Conservation (phyloP, 148 eudicot genomes). For the Limonium bicolor region DNA sequence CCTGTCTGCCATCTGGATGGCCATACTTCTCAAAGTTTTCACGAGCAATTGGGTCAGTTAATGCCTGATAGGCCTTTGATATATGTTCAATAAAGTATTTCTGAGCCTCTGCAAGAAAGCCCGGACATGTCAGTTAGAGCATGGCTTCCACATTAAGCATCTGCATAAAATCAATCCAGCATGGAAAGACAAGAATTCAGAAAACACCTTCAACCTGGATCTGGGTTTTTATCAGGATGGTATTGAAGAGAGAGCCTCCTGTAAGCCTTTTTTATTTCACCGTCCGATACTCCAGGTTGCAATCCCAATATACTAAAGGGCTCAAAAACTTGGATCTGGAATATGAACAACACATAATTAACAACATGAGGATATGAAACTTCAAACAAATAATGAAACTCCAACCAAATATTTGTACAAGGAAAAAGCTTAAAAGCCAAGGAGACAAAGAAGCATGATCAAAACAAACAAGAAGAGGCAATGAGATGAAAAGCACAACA, state of each 20-base stretch:
- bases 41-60: conserved; percentile 84
- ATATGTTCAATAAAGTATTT: conserved; percentile 77
- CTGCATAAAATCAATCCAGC: neutral
- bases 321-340: conserved; percentile 73
- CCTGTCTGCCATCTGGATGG: conserved; percentile 99
- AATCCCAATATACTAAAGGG: conserved; percentile 88
- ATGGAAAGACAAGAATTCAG: neutral
- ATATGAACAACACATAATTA: too few relatives aligned
- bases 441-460: neutral
- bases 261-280: conserved; percentile 85
- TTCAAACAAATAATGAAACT: too few relatives aligned
- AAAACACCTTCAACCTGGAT: conserved; percentile 63
- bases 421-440: neutral
- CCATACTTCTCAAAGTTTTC: conserved; percentile 97
- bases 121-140: too few relatives aligned
- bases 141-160: conserved; percentile 1
- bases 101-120: conserved; percentile 54
- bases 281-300: conserved; percentile 79
- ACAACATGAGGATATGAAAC: too few relatives aligned
- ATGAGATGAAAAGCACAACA: neutral
- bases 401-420: neutral
- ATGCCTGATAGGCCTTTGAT: conserved; percentile 91
- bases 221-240: conserved; percentile 99
- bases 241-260: conserved; percentile 82
- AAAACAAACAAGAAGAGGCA: neutral